Evolutionary conservation across 192 early-diverging fungal genomes (phyloP), one percentile per base, ranked within the genome.

Genomic region (Coemansia sp.): DNA sequence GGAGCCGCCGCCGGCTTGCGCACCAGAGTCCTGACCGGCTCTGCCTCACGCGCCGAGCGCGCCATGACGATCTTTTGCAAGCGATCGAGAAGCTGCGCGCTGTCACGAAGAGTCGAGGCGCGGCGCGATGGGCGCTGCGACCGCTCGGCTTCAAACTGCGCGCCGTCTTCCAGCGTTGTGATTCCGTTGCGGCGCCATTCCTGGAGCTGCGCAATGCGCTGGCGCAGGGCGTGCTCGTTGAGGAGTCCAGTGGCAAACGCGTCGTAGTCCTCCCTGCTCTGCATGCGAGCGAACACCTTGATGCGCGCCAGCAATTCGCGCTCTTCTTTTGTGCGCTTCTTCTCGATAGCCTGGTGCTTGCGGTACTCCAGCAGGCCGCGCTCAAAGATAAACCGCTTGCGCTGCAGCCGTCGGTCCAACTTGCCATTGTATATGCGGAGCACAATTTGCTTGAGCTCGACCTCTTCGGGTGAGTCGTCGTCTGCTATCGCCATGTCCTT

Each of bases 401-500:
- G 78, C 58, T 96, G 90, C 27, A 86, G 62, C 47, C 96, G 89
- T 22, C 90, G 87, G 63, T 94, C 90, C 24, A 99, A 80, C 59
- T 88, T 87, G 66, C 84, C 79, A 75, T 99, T 98, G 74, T 99
- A 99, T 60, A 99, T 96, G 65, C 93, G 88, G 46, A 99, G 80
- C 59, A 97, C 90, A 59, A 91, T 91, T 53, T 90, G 68, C 71
- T 98, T 96, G 36, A 99, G 86, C 64, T 93, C 95, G 20, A 86
- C 87, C 70, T 99, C 97, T 60, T 94, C 93, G 12, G 85, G 84
- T 9, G 89, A 76, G 66, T 99, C 96, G 41, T 89, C 89, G 31
- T 97, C 95, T 53, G 86, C 87, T 73, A 99, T 93, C 42, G 89
- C 81, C 87, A 99, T 92, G 64, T 99, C 96, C 67, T 98, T 99